Evolutionary conservation across 805 yeast species (phyloP), one percentile per base, ranked within the genome.

Genomic region (Monosporozyma unispora): DNA sequence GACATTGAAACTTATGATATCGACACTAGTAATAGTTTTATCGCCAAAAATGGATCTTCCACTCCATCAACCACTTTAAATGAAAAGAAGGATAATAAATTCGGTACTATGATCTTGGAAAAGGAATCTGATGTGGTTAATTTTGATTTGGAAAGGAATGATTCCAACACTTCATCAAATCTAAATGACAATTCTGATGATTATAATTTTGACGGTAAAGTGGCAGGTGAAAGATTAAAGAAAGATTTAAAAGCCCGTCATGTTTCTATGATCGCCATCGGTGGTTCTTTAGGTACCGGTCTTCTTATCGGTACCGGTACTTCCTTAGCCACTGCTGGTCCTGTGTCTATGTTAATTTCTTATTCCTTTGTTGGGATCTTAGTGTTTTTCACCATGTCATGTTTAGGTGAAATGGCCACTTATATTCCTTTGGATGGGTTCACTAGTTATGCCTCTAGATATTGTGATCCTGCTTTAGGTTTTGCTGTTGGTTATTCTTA

Each of bases 211-310:
- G 60, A 57, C 31, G 60, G 60, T 38, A 57, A 57, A 46, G 41
- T 45, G 7, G 51, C 52, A 10, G 49, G 42, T 23, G 46, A 46
- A 8, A 45, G 63, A 25, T 49, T 62, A 44, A 63, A 58, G 47
- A 63, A 62, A 50, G 63, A 56, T 18, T 47, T 63, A 21, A 70
- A 74, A 54, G 76, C 84, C 45, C 65, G 88, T 48, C 88, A 82
- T 59, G 73, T 81, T 54, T 74, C 80, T 49, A 80, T 83, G 84
- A 80, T 83, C 60, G 84, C 93, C 54, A 79, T 87, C 55, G 95
- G 93, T 56, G 91, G 93, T 56, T 86, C 91, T 8, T 68, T 86
- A 47, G 93, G 93, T 49, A 84, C 93, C 1, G 95, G 90, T 60
- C 72, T 86, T 50, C 70, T 86, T 55, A 82, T 86, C 56, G 88